Base-by-base conservation (phyloP, 2,329 filamentous ascomycete genomes). In the Apiospora marii region DNA sequence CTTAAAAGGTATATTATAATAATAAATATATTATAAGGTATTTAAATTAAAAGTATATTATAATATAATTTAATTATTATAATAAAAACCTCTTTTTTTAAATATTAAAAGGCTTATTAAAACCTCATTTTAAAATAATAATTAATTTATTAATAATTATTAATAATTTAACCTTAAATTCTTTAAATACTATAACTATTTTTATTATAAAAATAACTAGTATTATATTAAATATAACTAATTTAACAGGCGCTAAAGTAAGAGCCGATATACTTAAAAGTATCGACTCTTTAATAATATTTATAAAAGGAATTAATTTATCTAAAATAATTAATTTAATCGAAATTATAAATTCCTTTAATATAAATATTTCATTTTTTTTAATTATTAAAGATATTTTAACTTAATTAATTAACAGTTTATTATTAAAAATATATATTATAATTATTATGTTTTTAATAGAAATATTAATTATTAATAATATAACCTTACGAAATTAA, bases 61-160 rank as follows among this genome's bases (percentile, higher is more conserved):
- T 53, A 53, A 53, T n/a, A 53, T n/a, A 53, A 53, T 6, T 53
- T n/a, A 53, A n/a, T 27, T 53, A n/a, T n/a, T n/a, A n/a, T 14
- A 6, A n/a, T n/a, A 61, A 61, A 16, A 61, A 6, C 12, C 34
- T 6, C 10, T 61, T 30, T 16, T 61, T 30, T 34, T 61, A 16
- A 61, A 12, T 61, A 30, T 30, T 61, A 61, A 61, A 30, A 61
- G n/a, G 34, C 34, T 14, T 30, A 61, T 34, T 3, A 10, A 13
- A 7, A 14, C 8, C 16, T 61, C 34, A 4, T 14, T 30, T 61
- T 30, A 61, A 10, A 61, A 30, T 30, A n/a, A n/a, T 12, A n/a
- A 14, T n/a, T n/a, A 53, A n/a, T 53, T 53, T 53, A 14, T 3
- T 53, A n/a, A 53, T 3, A 53, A 53, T 22, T 22, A n/a, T 1